Evolutionary conservation across 768 basidiomycete genomes (phyloP), one percentile per base, ranked within the genome.

Genomic region (Rhodosporidiobolus sp.): DNA sequence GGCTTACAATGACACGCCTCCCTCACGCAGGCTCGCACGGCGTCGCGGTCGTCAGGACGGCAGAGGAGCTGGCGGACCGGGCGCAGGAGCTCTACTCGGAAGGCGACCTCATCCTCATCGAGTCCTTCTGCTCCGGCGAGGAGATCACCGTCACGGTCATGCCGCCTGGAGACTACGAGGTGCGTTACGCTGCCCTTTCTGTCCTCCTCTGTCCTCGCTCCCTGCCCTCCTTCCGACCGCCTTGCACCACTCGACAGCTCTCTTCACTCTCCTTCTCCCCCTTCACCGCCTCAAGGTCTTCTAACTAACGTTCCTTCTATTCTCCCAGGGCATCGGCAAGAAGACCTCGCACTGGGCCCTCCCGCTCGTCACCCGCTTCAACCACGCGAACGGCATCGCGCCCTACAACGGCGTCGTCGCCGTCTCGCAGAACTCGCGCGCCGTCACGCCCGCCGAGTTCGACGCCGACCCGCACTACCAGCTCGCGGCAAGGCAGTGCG

Each of bases 111-210:
- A 55, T 79, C 19, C 60, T 79, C 20, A 38, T 73, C n/a, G 78
- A 80, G 73, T 72, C 75, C 59, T 66, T 62, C 72, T n/a, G 59
- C 34, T 58, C 56, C 7, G 79, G 76, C 7, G 79, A 80, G 61
- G 80, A 80, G 58, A 74, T 79, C 50, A 80, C 80, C 5, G 69
- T 79, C 22, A 76, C 80, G 0, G 73, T 80, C 48, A 76, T 80
- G 77, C 79, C 80, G 26, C 78, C 80, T 12, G 80, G 80, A 7
- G 62, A 76, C 6, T 80, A 76, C 61, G 63, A 72, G 3, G 79
- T 78, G 54, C 68, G 77, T 73, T 12, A 26, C 20, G 17, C 46
- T 22, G 9, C 46, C 26, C 28, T 3, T 28, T n/a, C 22, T 26
- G 22, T 60, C 46, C 43, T n/a, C 30, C 0, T 7, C 19, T 17